phyloP scores from a whole-genome alignment of 495 filamentous ascomycete species.

The Xylaria telfairii region DNA sequence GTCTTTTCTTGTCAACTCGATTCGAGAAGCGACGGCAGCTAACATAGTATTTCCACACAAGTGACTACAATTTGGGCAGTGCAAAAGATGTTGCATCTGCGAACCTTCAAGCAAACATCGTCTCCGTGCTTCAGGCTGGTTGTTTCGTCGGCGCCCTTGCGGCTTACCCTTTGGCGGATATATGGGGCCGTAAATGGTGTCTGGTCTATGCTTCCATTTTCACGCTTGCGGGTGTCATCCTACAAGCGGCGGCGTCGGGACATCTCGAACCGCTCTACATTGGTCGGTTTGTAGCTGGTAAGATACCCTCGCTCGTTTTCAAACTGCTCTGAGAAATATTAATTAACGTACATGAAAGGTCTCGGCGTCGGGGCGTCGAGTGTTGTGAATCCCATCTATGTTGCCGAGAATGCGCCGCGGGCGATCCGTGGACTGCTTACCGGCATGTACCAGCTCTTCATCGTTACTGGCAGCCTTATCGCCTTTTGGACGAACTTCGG shows the following conservation, averaged over 20 bases:
- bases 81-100: constrained; percentile 36
- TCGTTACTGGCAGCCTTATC: constrained; percentile 67
- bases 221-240: constrained; percentile 47
- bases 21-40: constrained; percentile 42
- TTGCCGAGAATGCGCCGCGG: constrained; percentile 71
- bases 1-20: constrained; percentile 39
- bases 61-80: constrained; percentile 43
- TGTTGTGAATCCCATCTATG: constrained; percentile 64
- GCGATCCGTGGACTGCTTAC: constrained; percentile 74
- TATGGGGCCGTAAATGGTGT: constrained; percentile 57
- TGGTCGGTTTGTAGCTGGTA: constrained; percentile 69
- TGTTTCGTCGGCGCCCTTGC: constrained; percentile 70
- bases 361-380: constrained; percentile 66
- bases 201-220: constrained; percentile 47
- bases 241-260: constrained; percentile 50
- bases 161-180: constrained; percentile 59
- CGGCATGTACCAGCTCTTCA: constrained; percentile 75
- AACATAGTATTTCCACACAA: constrained; percentile 38
- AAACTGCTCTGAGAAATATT: neutral
- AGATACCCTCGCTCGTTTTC: neutral
- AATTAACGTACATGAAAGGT: constrained; percentile 37
- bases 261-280: constrained; percentile 65
- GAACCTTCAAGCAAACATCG: constrained; percentile 57
- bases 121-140: constrained; percentile 69
- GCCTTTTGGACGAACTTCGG: constrained; percentile 70